Evolutionary conservation across 306 rosid genomes (phyloP).

Genomic region (Citrullus colocynthis): DNA sequence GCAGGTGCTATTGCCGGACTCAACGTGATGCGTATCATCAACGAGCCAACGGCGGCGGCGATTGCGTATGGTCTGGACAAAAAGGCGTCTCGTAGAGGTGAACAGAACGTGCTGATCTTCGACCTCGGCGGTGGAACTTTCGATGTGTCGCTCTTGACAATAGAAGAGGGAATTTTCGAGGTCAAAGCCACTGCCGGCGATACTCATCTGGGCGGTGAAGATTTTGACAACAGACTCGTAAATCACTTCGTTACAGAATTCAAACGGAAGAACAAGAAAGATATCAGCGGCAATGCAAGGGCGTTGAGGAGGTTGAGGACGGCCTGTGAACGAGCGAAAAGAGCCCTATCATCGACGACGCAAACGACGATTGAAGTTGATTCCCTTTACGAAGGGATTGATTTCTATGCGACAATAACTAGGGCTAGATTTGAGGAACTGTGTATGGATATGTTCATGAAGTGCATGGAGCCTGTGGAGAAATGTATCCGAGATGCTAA

Average conservation of each 20-base stretch:
- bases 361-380: conserved; percentile 70
- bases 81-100: conserved; percentile 52
- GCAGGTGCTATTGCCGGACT: conserved; percentile 54
- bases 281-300: conserved; percentile 52
- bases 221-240: conserved; percentile 70
- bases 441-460: conserved; percentile 68
- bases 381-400: conserved; percentile 68
- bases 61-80: conserved; percentile 78
- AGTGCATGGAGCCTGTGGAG: conserved; percentile 80
- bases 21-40: conserved; percentile 63
- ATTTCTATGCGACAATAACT: conserved; percentile 57
- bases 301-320: conserved; percentile 72
- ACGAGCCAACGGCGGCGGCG: conserved; percentile 77
- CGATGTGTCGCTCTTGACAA: conserved; percentile 55
- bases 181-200: conserved; percentile 82
- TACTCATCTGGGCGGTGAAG: conserved; percentile 80
- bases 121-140: conserved; percentile 75
- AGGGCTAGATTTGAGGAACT: conserved; percentile 77
- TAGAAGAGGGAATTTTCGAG: conserved; percentile 75
- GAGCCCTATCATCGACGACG: conserved; percentile 49
- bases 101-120: conserved; percentile 63
- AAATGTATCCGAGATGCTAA: conserved; percentile 66
- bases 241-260: conserved; percentile 66
- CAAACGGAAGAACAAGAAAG: conserved; percentile 58
- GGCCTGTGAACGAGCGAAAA: conserved; percentile 65